Evolutionary conservation across 257 asterid species (phyloP).

Genomic region (Jaltomata sinuosa): DNA sequence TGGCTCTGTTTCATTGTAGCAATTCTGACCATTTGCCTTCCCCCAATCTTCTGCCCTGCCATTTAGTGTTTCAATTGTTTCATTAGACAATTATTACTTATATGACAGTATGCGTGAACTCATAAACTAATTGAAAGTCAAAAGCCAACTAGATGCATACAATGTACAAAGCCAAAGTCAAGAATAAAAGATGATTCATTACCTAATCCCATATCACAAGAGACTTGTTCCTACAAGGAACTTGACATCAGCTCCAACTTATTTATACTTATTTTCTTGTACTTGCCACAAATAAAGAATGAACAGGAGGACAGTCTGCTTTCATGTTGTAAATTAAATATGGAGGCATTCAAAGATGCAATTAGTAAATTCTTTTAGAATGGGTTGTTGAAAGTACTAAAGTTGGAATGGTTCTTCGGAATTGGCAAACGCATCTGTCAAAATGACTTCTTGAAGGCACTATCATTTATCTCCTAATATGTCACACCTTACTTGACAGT

Average conservation of each 20-base stretch:
- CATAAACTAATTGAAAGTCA: not conserved
- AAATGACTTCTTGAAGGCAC: too few species aligned
- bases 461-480: not conserved
- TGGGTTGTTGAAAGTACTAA: not conserved
- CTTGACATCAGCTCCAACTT: not conserved
- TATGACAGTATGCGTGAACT: not conserved
- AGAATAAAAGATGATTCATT: not conserved
- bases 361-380: not conserved
- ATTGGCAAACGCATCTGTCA: too few species aligned
- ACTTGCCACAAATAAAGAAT: too few species aligned
- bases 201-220: not conserved
- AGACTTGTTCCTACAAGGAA: not conserved
- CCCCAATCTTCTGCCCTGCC: constrained; percentile 39
- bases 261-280: not conserved
- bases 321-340: too few species aligned
- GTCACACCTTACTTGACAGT: not conserved
- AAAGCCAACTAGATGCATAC: not conserved
- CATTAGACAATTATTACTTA: not conserved
- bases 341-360: not conserved
- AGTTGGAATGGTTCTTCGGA: not conserved
- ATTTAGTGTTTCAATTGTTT: not conserved
- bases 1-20: constrained; percentile 42
- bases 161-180: not conserved
- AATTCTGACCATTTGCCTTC: constrained; percentile 14
- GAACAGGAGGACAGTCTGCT: too few species aligned